A percentile compares a stretch with the other conserved stretches of the same genome.
Conservation (phyloP, 768 basidiomycete species). For the Leccinum variicolor region DNA sequence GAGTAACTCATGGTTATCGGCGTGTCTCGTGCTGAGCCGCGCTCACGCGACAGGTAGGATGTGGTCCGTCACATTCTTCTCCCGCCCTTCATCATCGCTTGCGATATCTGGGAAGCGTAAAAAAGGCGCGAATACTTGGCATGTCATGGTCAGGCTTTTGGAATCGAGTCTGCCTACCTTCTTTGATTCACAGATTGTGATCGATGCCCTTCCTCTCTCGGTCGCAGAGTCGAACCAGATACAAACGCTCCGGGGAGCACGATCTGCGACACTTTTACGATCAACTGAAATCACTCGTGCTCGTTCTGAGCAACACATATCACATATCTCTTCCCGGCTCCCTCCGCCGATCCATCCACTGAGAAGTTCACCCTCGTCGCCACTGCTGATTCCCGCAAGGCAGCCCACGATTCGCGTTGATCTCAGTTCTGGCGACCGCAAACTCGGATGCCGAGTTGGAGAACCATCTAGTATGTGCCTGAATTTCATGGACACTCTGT, state of each 20-base stretch:
- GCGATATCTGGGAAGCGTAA: slow-evolving; percentile 9
- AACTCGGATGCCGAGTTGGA: slow-evolving; percentile 9
- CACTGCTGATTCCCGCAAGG: background rate
- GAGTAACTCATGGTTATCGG: background rate
- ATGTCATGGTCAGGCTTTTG: slow-evolving; percentile 40
- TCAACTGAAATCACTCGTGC: no score
- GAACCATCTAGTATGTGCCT: slow-evolving; percentile 3
- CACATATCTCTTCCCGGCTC: background rate
- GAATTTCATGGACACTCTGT: background rate
- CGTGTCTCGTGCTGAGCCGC: background rate
- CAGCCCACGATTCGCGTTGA: slow-evolving; percentile 3
- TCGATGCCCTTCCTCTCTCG: background rate
- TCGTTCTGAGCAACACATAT: background rate
- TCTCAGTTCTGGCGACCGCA: slow-evolving; percentile 11
- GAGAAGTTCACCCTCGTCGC: background rate
- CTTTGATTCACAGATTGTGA: slow-evolving; percentile 13
- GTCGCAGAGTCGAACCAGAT: background rate
- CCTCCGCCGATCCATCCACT: slow-evolving; percentile 5
- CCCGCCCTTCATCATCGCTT: background rate
- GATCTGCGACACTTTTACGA: background rate
- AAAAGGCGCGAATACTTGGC: slow-evolving; percentile 26
- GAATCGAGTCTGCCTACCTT: slow-evolving; percentile 19
- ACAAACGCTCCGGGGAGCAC: background rate
- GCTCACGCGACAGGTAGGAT: slow-evolving; percentile 16
- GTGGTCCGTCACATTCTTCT: slow-evolving; percentile 26